Percentiles rank a stretch among this genome's conserved stretches.
Conservation (phyloP, 192 early-diverging fungal species). For the Coemansia brasiliensis region DNA sequence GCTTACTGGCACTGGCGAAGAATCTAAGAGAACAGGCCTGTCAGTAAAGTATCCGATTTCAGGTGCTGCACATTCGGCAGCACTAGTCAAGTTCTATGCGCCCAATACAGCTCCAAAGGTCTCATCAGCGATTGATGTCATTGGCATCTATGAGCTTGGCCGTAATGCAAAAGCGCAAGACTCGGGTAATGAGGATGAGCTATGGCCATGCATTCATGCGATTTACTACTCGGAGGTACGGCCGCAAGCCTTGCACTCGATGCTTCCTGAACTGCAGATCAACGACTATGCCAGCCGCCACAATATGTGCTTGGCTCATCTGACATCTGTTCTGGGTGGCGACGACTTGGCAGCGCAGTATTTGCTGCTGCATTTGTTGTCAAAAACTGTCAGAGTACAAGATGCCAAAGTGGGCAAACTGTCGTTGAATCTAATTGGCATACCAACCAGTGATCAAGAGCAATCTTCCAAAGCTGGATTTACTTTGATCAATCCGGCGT, state of each 20-base stretch:
- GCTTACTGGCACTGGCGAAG: not conserved
- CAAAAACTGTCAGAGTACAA: conserved; percentile 49
- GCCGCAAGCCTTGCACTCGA: conserved; percentile 12
- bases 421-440: conserved; percentile 64
- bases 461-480: conserved; percentile 9
- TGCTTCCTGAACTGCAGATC: conserved; percentile 2
- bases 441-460: conserved; percentile 25
- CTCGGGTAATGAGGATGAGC: not conserved
- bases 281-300: conserved; percentile 19
- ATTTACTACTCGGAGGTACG: conserved; percentile 24
- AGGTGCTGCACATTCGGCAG: conserved; percentile 57
- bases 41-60: conserved; percentile 62
- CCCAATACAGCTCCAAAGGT: conserved; percentile 57
- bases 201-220: conserved; percentile 53
- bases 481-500: conserved; percentile 27
- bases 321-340: conserved; percentile 60
- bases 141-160: conserved; percentile 59
- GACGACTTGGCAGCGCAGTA: conserved; percentile 70
- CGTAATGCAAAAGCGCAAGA: conserved; percentile 21
- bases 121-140: conserved; percentile 63
- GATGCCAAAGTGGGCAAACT: conserved; percentile 67
- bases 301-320: conserved; percentile 45
- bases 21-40: not conserved
- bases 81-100: conserved; percentile 66
- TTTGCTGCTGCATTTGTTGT: conserved; percentile 67